These are phyloP conservation scores for Comarum palustre DNA, from an alignment of 306 rosid species.

Conservation along the genomic window DNA sequence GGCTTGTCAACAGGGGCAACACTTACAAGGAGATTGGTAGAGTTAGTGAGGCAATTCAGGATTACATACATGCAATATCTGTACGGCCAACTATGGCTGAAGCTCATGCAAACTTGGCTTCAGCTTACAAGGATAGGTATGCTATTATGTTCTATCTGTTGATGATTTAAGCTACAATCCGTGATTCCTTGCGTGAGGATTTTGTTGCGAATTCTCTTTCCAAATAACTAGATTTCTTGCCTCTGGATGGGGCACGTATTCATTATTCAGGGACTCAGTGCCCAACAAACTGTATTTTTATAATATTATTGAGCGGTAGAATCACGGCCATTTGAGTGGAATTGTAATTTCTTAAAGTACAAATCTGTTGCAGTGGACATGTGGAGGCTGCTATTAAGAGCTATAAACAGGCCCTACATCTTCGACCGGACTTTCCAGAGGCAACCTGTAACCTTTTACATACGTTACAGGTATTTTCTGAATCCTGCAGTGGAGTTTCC, in stretches of 20 bases:
- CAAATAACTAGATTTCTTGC: not conserved
- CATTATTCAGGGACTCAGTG: not conserved
- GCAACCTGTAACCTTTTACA: slow-evolving; percentile 98
- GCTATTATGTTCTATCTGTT: not conserved
- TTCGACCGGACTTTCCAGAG: slow-evolving; percentile 92
- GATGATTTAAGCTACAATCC: not conserved
- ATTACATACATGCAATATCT: slow-evolving; percentile 70
- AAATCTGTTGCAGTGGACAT: slow-evolving; percentile 60
- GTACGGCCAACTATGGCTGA: slow-evolving; percentile 92
- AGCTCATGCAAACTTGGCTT: slow-evolving; percentile 99
- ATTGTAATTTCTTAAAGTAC: slow-evolving; percentile 2
- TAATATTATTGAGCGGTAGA: not conserved
- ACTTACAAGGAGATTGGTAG: slow-evolving; percentile 97
- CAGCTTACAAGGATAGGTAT: slow-evolving; percentile 97
- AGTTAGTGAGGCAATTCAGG: slow-evolving; percentile 94
- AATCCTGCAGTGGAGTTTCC: not conserved
- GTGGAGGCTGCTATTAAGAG: slow-evolving; percentile 91
- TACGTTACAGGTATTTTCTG: slow-evolving; percentile 70
- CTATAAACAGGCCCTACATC: slow-evolving; percentile 74
- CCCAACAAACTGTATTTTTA: not conserved
- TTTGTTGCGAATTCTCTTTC: not conserved
- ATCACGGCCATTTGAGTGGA: not conserved
- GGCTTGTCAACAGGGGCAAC: slow-evolving; percentile 97
- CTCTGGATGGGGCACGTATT: not conserved
- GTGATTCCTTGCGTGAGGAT: not conserved